Conservation (phyloP, 2,329 filamentous ascomycete species). For the Paecilomyces formosus region DNA sequence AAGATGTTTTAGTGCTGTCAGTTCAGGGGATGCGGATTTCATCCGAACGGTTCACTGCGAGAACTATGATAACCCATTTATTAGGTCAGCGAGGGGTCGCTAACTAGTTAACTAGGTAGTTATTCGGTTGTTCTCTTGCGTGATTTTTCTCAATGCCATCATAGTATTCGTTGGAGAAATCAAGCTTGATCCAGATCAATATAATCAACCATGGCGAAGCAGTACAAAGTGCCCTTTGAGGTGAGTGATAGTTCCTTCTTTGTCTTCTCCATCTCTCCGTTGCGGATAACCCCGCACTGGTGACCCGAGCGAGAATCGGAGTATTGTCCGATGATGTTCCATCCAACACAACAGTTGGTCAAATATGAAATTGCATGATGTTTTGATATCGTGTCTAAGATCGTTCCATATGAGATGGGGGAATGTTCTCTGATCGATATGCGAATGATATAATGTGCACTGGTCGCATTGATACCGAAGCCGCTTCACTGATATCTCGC, state of each 20-base stretch:
- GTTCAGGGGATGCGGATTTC: neutral
- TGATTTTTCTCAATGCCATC: neutral
- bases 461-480: neutral
- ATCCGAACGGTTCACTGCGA: neutral
- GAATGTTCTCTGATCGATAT: neutral
- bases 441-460: neutral
- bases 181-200: neutral
- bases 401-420: neutral
- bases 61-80: neutral
- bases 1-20: neutral
- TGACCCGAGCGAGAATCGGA: neutral
- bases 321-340: neutral
- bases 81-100: neutral
- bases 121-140: neutral
- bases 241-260: constrained; percentile 12
- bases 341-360: neutral
- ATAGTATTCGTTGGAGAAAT: neutral
- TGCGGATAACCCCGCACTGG: neutral
- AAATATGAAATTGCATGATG: neutral
- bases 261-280: neutral
- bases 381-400: neutral
- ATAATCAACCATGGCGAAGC: constrained; percentile 17
- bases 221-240: constrained; percentile 32
- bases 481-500: neutral
- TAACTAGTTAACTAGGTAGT: too few species aligned